Base-by-base conservation (phyloP, 805 yeast genomes). In the Brettanomyces anomalus region DNA sequence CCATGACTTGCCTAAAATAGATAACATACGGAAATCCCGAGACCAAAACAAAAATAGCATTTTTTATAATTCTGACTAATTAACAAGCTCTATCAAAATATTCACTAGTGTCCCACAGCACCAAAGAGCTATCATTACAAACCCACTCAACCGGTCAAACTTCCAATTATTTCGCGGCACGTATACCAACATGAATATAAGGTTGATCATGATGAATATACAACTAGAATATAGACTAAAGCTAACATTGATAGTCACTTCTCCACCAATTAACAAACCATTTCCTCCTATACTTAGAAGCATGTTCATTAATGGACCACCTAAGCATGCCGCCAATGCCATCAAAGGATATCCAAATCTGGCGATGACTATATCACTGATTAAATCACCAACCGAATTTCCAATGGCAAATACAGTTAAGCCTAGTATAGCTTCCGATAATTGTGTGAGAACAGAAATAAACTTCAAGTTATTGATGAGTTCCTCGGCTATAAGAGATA, bases 281-380 rank as follows among this genome's bases (percentile, higher is more conserved):
- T 85, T 82, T 4, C 81, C 54, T 0, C 97, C 96, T 46, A 90
- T 64, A 0, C 97, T 95, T 33, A 89, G 68, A 10, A 93, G 65
- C 36, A 83, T 66, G 42, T 88, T 82, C 35, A 93, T 59, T 44
- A 90, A 62, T 0, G 97, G 97, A 1, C 96, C 87, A 0, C 97
- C 97, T 58, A 89, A 83, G 55, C 97, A 89, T 0, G 97, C 96
- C 24, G 93, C 85, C n/a, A 93, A 67, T 0, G 97, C 97, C 84
- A 90, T 84, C 37, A 83, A 71, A 0, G 95, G 85, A 64, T 77
- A 79, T 0, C 95, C 96, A 71, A 85, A 74, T 44, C 67, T 67
- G 0, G 95, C 88, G 20, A 90, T 76, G 0, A 94, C 82, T 31
- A 82, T 59, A 51, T 90, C 87, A 0, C 96, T 82, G 1, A 89